phyloP scores from a whole-genome alignment of 805 yeast genomes.

The Cyberlindnera suaveolens region DNA sequence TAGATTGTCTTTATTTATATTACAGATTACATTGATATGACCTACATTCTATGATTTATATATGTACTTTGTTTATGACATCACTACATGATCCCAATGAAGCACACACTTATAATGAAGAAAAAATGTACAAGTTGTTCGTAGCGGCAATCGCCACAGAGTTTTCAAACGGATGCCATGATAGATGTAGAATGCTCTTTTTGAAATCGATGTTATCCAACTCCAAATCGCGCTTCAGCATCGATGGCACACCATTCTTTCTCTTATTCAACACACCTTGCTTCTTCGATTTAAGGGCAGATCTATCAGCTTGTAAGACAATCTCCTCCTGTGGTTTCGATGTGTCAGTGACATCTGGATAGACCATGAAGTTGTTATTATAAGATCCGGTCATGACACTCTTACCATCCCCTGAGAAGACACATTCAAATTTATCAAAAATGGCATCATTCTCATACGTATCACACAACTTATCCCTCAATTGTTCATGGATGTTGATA shows the following conservation, averaged over 20 bases:
- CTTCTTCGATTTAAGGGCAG: constrained; percentile 84
- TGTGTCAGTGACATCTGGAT: constrained; percentile 66
- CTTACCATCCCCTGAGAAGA: constrained; percentile 86
- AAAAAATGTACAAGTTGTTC: constrained; percentile 82
- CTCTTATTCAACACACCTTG: constrained; percentile 23
- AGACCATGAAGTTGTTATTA: constrained; percentile 94
- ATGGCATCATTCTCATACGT: constrained; percentile 98
- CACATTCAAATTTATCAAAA: constrained; percentile 96
- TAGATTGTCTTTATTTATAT: constrained; percentile 1
- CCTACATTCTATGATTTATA: constrained; percentile 1
- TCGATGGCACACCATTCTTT: constrained; percentile 29
- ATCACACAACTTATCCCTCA: constrained; percentile 89
- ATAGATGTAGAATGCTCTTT: constrained; percentile 87
- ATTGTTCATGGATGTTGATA: constrained; percentile 90
- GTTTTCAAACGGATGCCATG: constrained; percentile 98
- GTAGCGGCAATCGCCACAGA: constrained; percentile 98
- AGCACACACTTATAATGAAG: constrained; percentile 45
- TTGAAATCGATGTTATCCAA: constrained; percentile 82
- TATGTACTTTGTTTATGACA: not conserved
- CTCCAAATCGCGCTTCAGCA: constrained; percentile 39
- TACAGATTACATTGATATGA: not conserved
- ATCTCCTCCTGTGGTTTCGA: constrained; percentile 43
- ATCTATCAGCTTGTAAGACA: constrained; percentile 93
- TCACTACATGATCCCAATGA: not conserved
- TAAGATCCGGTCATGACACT: constrained; percentile 96